These are phyloP conservation scores for Globisporangium megalacanthum DNA, from an alignment of 352 stramenopile genomes.

Conservation along the genomic window DNA sequence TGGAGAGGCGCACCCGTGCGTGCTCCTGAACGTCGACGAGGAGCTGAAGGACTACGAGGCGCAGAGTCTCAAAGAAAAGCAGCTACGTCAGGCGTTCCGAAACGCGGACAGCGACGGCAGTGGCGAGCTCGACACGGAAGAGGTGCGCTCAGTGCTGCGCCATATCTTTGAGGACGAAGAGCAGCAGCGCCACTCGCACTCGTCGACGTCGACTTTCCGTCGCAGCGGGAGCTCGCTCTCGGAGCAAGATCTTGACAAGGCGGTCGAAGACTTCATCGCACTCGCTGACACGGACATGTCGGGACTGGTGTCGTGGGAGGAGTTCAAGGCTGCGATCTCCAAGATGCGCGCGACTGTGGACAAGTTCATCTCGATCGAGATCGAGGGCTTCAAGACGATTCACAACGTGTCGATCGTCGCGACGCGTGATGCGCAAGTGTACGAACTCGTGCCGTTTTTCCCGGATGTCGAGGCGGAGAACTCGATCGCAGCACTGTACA, in stretches of 20 bases:
- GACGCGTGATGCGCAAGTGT: constrained; percentile 72
- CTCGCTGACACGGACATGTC: constrained; percentile 76
- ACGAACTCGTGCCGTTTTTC: constrained; percentile 67
- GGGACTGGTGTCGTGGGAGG: constrained; percentile 77
- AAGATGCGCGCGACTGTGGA: constrained; percentile 67
- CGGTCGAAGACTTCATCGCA: constrained; percentile 73
- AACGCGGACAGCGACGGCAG: constrained; percentile 70
- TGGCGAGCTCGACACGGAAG: constrained; percentile 68
- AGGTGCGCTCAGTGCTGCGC: constrained; percentile 67
- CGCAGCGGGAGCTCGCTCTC: constrained; percentile 46
- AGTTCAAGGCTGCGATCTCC: constrained; percentile 80
- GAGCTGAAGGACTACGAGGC: constrained; percentile 65
- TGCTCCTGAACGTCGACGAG: constrained; percentile 57
- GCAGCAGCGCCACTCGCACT: constrained; percentile 26
- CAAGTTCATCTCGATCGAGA: constrained; percentile 69
- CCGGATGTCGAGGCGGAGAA: constrained; percentile 68
- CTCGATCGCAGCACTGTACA: constrained; percentile 63
- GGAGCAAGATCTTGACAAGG: constrained; percentile 47
- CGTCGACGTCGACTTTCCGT: constrained; percentile 5
- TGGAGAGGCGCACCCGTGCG: constrained; percentile 47
- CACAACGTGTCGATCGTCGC: constrained; percentile 60
- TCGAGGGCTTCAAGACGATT: constrained; percentile 67
- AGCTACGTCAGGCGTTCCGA: constrained; percentile 73
- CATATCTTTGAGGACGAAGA: constrained; percentile 72
- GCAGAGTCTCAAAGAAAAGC: constrained; percentile 83